phyloP scores from a whole-genome alignment of 148 eudicot species.

The Bassia scoparia region DNA sequence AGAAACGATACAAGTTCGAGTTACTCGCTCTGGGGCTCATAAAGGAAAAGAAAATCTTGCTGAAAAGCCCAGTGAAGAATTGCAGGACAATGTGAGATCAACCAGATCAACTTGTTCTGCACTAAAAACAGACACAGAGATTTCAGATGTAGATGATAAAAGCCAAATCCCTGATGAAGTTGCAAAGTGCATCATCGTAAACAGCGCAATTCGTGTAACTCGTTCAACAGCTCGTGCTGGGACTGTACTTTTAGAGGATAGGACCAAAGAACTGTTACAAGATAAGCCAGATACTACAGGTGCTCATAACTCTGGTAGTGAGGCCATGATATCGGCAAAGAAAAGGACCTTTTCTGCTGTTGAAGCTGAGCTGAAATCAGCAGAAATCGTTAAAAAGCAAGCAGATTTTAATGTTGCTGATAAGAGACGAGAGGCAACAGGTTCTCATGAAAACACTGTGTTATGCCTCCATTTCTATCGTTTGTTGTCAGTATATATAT shows the following conservation, averaged over 20 bases:
- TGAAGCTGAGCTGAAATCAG: conserved; percentile 8
- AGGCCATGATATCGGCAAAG: conserved; percentile 1
- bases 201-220: conserved; percentile 3
- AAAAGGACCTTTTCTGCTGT: conserved; percentile 4
- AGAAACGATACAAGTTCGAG: conserved; percentile 18
- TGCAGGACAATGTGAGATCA: conserved; percentile 13
- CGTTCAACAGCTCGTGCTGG: conserved; percentile 19
- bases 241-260: background rate
- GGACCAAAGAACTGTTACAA: conserved; percentile 14
- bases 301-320: background rate
- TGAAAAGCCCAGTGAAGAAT: conserved; percentile 16
- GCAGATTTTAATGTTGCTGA: conserved; percentile 19
- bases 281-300: conserved; percentile 11
- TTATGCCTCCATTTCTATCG: background rate
- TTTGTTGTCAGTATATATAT: background rate
- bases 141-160: background rate
- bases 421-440: conserved; percentile 8
- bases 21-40: conserved; percentile 34
- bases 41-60: conserved; percentile 19
- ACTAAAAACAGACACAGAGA: background rate
- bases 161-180: background rate
- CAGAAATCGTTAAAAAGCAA: conserved; percentile 22
- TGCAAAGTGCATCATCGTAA: conserved; percentile 2
- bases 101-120: background rate
- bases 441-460: background rate